Percentiles rank a stretch among this genome's conserved stretches.
phyloP scores from a whole-genome alignment of 1,139 yeast genomes.

The Spathaspora jeffriesii region DNA sequence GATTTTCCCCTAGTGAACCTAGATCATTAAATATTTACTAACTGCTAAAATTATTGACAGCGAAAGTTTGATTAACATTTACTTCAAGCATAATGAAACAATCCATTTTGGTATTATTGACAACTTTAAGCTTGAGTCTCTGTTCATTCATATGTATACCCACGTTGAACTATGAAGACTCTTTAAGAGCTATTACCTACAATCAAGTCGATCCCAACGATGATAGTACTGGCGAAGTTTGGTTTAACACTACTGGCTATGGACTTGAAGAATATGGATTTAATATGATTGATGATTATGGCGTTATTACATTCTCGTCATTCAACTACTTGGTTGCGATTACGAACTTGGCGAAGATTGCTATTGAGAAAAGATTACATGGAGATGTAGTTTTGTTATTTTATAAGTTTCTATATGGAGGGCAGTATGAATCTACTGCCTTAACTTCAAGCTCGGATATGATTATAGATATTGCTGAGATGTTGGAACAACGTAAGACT shows the following conservation, averaged over 20 bases:
- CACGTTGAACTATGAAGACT: not conserved
- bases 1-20: not conserved
- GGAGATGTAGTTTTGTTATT: slow-evolving; percentile 1
- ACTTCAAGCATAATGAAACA: not conserved
- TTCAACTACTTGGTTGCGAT: not conserved
- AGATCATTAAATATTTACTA: not conserved
- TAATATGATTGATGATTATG: not conserved
- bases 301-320: not conserved
- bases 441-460: not conserved
- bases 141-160: not conserved
- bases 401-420: not conserved
- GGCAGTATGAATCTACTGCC: not conserved
- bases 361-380: not conserved
- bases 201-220: not conserved
- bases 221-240: not conserved
- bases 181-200: not conserved
- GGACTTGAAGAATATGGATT: not conserved
- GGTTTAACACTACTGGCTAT: not conserved
- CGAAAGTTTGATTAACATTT: not conserved
- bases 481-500: not conserved
- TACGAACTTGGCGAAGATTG: not conserved
- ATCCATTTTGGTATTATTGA: not conserved
- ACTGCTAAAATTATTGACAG: not conserved
- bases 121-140: not conserved
- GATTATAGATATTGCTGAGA: not conserved